Evolutionary conservation across 805 yeast species (phyloP).

Genomic region (Debaryomyces prosopidis): DNA sequence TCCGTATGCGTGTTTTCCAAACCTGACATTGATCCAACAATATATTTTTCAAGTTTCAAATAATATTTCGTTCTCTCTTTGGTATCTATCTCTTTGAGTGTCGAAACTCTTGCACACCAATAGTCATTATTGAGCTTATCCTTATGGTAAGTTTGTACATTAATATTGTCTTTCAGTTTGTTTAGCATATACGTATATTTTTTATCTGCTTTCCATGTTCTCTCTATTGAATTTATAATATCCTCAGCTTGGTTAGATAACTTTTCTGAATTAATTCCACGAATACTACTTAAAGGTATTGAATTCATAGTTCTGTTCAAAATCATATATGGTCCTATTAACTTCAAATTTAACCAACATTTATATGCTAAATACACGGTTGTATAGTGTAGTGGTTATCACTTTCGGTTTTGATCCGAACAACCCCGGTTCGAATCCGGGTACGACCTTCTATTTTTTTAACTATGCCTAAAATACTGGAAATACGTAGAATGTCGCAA

Average conservation of each 20-base stretch:
- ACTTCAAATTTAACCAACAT: background rate
- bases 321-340: background rate
- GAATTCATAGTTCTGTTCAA: conserved; percentile 3
- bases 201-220: conserved; percentile 6
- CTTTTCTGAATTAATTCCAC: background rate
- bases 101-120: conserved; percentile 17
- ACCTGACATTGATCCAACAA: conserved; percentile 14
- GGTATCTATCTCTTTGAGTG: conserved; percentile 4
- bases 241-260: conserved; percentile 1
- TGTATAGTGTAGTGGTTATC: conserved; percentile 80
- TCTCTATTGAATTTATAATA: conserved; percentile 5
- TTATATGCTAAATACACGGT: conserved; percentile 16
- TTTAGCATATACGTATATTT: conserved; percentile 2
- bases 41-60: conserved; percentile 10
- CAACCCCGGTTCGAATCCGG: conserved; percentile 88
- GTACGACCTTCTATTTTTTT: conserved; percentile 55
- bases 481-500: background rate
- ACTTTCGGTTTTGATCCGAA: conserved; percentile 79
- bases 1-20: conserved; percentile 31
- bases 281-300: conserved; percentile 3
- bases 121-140: conserved; percentile 5
- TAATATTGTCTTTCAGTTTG: background rate
- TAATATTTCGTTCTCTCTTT: conserved; percentile 4
- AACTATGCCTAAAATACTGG: background rate
- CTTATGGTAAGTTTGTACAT: conserved; percentile 6